Base-by-base conservation (phyloP, 1,284 basidiomycete species). In the Malassezia yamatoensis region DNA sequence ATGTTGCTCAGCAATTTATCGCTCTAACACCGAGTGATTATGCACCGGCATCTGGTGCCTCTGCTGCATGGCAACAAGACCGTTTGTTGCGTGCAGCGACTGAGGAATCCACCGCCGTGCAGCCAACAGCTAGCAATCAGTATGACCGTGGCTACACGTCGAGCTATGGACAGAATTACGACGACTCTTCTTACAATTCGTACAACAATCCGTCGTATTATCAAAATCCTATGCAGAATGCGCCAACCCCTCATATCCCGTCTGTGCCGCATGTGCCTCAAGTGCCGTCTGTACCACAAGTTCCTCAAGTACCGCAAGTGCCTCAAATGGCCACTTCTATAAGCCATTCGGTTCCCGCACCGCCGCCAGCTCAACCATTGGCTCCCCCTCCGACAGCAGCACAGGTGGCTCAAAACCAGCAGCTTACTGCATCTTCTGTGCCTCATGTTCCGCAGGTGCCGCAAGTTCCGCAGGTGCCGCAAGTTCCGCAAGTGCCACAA, bases 1-100 rank as follows among this genome's bases (percentile, higher is more conserved):
- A 84, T 61, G 83, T 90, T 54, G 93, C 90, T 0, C 81, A 86
- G 37, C 79, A 80, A 52, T 94, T 88, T 76, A 78, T 94, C 67
- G 82, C 83, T 68, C 79, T 88, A 65, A 89, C 85, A 0, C 93
- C 94, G 1, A 68, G 78, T 13, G 85, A 85, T 57, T 96, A 94
- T 76, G 81, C 82, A 8, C 64, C 65, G 10, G 57, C 18, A 57
- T 38, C 45, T 15, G n/a, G 16, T 12, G 49, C 21, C 34, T 33
- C 49, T n/a, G 54, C 55, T 13, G 59, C 48, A 16, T 57, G 52
- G 54, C 45, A 45, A 18, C 55, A 58, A 35, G 59, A 61, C 20
- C 55, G 59, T 16, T 42, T 61, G 37, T 34, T 58, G 42, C 51
- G 49, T 15, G 55, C 59, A 8, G 40, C 45, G 15, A 33, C 57